Base-by-base conservation (phyloP, 495 filamentous ascomycete species). In the Cercophora newfieldiana region DNA sequence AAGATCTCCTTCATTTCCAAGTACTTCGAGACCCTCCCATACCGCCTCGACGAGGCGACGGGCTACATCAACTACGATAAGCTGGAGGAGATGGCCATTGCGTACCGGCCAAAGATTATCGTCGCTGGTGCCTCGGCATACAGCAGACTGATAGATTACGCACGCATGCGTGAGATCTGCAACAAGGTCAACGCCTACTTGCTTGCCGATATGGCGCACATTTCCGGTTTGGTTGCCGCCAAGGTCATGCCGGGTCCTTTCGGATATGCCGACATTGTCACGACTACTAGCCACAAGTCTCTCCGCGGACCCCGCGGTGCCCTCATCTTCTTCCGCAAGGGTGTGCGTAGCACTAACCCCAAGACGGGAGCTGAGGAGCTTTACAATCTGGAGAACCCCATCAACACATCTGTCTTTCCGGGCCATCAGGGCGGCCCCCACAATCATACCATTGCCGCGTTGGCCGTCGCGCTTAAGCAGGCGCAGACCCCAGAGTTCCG, bases 1-100 rank as follows among this genome's bases (percentile, higher is more conserved):
- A 99, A 99, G 84, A 97, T 99, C 71, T 98, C 95, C 18, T 91
- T 91, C 70, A 90, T 99, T 63, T 98, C 95, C 50, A 97, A 97
- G 78, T 99, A 99, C 81, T 99, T 98, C 73, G 95, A 99, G 82
- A 98, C 96, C 4, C 76, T 99, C 14, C 95, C 95, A 1, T 99
- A 99, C 80, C 87, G 92, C 28, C 85, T 99, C 26, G 89, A 99
- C 69, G 91, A 94, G 78, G 83, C 85, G 31, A 98, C 95, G 6
- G 96, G 95, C 55, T 77, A 94, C 63, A 98, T 99, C 75, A 93
- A 99, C 81, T 99, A 99, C 75, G 86, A 91, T 71, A 89, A 87
- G 66, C 85, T 99, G 48, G 92, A 96, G 75, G 89, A 95, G 74
- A 79, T 92, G 22, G 94, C 95, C 48, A 81, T 85, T 62, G 80